Evolutionary conservation across 148 eudicot genomes (phyloP), one percentile per base, ranked within the genome.

Genomic region (Cornus kousa): DNA sequence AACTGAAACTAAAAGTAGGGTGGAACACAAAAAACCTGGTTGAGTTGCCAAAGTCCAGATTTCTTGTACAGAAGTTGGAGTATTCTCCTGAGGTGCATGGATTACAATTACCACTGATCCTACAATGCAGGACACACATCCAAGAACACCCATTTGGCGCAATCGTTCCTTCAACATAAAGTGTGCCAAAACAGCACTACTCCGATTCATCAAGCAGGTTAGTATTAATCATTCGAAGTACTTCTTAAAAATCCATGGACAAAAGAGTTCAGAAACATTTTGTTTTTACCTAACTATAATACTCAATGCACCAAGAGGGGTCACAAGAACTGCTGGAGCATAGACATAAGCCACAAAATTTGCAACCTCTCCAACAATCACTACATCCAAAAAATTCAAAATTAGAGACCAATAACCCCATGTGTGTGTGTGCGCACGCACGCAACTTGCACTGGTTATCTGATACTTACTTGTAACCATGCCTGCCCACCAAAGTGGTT

Each of bases 311-410:
- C 98, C 98, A 74, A 93, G 97, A 70, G 98, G 98, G 68, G 98
- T 95, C 76, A 95, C 98, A 53, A 95, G 90, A 79, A 95, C 91
- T n/a, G 98, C 98, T 10, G 98, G 98, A 81, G 98, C 98, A 88
- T 82, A 95, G 67, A 86, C 91, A 82, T 95, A 95, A 69, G 98
- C 98, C 75, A 91, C 97, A 81, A 93, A 95, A 79, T 95, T 95
- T 39, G 98, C 97, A 31, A 81, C 87, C 83, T 95, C 98, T 48
- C 98, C 98, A 82, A 91, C 80, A 78, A 91, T 84, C 98, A 95
- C 98, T 95, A 87, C 69, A 82, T 73, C 35, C n/a, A 79, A 73
- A 76, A 43, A 35, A 57, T 64, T 70, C 77, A 80, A 68, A 72
- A 23, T 2, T 37, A 57, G 68, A 66, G 16, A 62, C 53, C 32